These are phyloP conservation scores for Capsicum pubescens DNA, from an alignment of 257 asterid species.

Conservation along the genomic window DNA sequence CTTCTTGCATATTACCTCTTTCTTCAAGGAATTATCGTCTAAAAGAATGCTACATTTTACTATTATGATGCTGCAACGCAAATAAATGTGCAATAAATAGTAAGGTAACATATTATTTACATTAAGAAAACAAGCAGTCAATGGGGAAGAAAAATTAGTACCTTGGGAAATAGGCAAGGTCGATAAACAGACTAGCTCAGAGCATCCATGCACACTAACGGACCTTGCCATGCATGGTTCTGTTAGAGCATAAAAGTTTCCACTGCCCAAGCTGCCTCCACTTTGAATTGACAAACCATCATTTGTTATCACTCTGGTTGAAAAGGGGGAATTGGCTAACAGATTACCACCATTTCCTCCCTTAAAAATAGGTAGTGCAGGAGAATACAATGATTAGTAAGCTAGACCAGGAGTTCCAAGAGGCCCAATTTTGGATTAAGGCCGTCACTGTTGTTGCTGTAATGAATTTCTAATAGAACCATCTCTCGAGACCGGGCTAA, in stretches of 20 bases:
- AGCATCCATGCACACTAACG: conserved; percentile 84
- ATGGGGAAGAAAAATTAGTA: conserved; percentile 26
- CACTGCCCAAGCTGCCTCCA: conserved; percentile 51
- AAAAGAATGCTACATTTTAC: too few relatives aligned
- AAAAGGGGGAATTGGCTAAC: conserved; percentile 66
- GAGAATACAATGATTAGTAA: conserved; percentile 79
- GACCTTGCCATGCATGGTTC: conserved; percentile 66
- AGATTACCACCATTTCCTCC: conserved; percentile 51
- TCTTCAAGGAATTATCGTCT: too few relatives aligned
- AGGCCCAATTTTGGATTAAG: conserved; percentile 95
- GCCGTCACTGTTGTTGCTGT: conserved; percentile 76
- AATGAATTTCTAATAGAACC: conserved; percentile 52
- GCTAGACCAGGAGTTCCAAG: conserved; percentile 90
- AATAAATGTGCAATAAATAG: too few relatives aligned
- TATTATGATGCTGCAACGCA: too few relatives aligned
- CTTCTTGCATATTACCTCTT: too few relatives aligned
- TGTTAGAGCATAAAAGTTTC: conserved; percentile 38
- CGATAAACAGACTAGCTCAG: conserved; percentile 68
- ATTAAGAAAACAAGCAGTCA: too few relatives aligned
- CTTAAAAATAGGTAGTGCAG: conserved; percentile 60
- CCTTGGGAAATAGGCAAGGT: conserved; percentile 58
- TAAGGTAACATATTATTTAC: too few relatives aligned
- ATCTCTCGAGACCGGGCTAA: conserved; percentile 85
- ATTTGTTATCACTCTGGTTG: conserved; percentile 60
- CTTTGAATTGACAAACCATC: conserved; percentile 61